A percentile compares a stretch with the other conserved stretches of the same genome.
phyloP scores from a whole-genome alignment of 148 eudicot species.

The Heliamphora exappendiculata region DNA sequence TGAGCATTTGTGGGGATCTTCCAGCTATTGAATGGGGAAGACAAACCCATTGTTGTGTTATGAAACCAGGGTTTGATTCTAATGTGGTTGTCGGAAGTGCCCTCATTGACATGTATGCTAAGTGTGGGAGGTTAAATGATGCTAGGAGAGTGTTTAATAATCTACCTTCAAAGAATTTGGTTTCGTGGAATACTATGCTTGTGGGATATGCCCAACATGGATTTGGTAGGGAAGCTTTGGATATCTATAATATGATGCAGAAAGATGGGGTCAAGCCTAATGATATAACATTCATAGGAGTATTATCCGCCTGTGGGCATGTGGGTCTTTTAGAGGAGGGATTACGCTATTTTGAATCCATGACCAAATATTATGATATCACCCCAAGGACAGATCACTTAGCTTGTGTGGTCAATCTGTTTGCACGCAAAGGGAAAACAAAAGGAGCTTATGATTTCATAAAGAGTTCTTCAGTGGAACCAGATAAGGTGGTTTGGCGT shows the following conservation, averaged over 20 bases:
- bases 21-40: conserved; percentile 43
- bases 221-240: conserved; percentile 33
- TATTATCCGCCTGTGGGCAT: conserved; percentile 39
- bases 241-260: conserved; percentile 28
- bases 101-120: conserved; percentile 43
- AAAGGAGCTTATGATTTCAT: conserved; percentile 30
- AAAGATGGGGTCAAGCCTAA: conserved; percentile 25
- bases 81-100: conserved; percentile 40
- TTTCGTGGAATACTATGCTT: conserved; percentile 42
- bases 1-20: conserved; percentile 38
- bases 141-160: conserved; percentile 28
- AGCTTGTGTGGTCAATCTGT: conserved; percentile 32
- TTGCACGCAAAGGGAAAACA: conserved; percentile 27
- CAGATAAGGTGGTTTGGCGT: conserved; percentile 42
- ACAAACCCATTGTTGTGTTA: conserved; percentile 32
- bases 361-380: conserved; percentile 25
- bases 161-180: conserved; percentile 28
- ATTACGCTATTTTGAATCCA: conserved; percentile 24
- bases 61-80: conserved; percentile 31
- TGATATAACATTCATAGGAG: conserved; percentile 31
- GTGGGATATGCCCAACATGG: conserved; percentile 41
- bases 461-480: conserved; percentile 8
- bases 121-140: conserved; percentile 31
- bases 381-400: conserved; percentile 32
- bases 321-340: conserved; percentile 33